Base-by-base conservation (phyloP, 768 basidiomycete genomes). In the Phylloporus scabripes region DNA sequence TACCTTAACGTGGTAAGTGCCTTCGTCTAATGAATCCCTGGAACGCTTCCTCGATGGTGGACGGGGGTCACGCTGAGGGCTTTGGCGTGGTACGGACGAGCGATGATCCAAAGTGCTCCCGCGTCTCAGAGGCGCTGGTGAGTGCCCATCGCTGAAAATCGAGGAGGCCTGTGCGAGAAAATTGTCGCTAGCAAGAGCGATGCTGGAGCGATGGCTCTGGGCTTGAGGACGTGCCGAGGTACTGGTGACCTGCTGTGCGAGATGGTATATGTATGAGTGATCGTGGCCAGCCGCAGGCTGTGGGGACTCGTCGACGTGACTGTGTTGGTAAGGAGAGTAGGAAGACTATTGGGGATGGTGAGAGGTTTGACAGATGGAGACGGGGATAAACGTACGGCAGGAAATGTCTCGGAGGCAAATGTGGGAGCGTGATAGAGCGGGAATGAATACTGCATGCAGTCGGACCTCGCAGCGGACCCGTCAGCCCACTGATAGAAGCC, bases 81-180 rank as follows among this genome's bases (percentile, higher is more conserved):
- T 58, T 7, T 49, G 65, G 17, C 45, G 54, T 39, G 49, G 49
- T 14, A 54, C 21, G 34, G 59, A 38, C 17, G 53, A 29, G 7
- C 48, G 51, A 45, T 55, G 56, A 10, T 61, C 61, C 34, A 63
- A 18, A 17, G 50, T 46, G 29, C 47, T 46, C 40, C 38, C 53
- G 39, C 54, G 58, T 50, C 56, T 59, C 12, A 31, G 29, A 11
- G 29, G 5, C 12, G 29, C 12, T 43, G 56, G 36, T 20, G 59
- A 52, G 48, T 56, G 50, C 4, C 57, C 57, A 14, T 59, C 65
- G 18, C 53, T 61, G 40, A 62, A 63, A 47, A 69, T 54, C 6
- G 65, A 63, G 0, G 67, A 67, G 18, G 51, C 67, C 45, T 65
- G 63, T 24, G 65, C 56, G 24, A 65, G 65, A 54, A 67, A 67